Evolutionary conservation across 495 filamentous ascomycete species (phyloP), one percentile per base, ranked within the genome.

Genomic region (Articulospora tetracladia): DNA sequence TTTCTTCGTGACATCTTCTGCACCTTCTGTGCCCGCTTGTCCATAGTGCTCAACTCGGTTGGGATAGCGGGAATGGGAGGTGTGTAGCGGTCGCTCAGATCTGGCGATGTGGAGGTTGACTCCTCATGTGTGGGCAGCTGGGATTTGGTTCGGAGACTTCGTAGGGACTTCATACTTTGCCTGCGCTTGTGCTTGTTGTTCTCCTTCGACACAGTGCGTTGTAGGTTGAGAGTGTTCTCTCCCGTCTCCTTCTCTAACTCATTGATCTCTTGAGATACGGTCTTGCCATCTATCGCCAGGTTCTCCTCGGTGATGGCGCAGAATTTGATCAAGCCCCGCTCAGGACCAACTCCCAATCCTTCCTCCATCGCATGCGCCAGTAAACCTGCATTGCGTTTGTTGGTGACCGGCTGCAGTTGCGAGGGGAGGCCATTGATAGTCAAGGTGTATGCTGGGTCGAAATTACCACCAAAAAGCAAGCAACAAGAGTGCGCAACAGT

Each of bases 361-460:
- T 88, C 85, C 17, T 85, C 76, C 63, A 97, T 75, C 66, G 85
- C 86, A 1, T 74, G 74, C 63, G 91, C 85, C 15, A 94, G 82
- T 39, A 96, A 71, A n/a, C 76, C 78, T 2, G 91, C 86, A 72
- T 92, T 93, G 39, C 92, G 86, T 51, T 89, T 89, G 72, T 97
- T 97, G 36, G 84, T 91, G 2, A 87, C 81, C 0, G 91, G 86
- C 22, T 84, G 84, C 32, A 96, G 75, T 54, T 89, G 76, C 1
- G 74, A 78, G 0, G 87, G 80, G 17, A 94, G 78, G 2, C 91
- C 84, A 55, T 79, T 87, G 36, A 98, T 83, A 55, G 89, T 90
- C 63, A 97, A 73, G 47, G 86, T 78, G 64, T 96, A 98, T 17
- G 90, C 88, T 1, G 88, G 87, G n/a, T 89, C 83, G 53, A 88